A percentile compares a stretch with the other conserved stretches of the same genome.
These are phyloP conservation scores for Collariella sp. DNA, from an alignment of 495 filamentous ascomycete genomes.

Conservation along the genomic window DNA sequence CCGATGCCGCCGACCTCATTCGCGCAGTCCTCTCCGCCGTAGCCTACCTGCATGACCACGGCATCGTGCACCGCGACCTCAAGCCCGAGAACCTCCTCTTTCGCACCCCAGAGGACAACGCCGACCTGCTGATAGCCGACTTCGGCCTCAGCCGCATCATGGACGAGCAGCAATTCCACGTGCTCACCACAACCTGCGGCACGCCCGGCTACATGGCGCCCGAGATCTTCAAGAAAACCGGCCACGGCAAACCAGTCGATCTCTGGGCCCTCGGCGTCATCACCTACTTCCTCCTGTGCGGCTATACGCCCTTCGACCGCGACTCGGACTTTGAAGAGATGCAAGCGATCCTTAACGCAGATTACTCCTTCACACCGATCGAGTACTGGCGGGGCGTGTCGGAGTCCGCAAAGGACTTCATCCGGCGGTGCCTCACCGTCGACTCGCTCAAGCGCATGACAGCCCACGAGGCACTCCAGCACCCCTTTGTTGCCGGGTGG, in stretches of 20 bases:
- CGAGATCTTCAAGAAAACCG: conserved; percentile 82
- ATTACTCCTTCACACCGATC: conserved; percentile 90
- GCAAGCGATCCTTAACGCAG: conserved; percentile 93
- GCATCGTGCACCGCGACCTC: conserved; percentile 85
- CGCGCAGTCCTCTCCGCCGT: conserved; percentile 94
- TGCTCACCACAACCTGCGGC: conserved; percentile 93
- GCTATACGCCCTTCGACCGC: conserved; percentile 96
- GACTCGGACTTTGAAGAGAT: conserved; percentile 98
- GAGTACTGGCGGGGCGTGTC: conserved; percentile 96
- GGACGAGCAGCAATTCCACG: conserved; percentile 98
- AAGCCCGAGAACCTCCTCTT: conserved; percentile 74
- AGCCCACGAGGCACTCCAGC: conserved; percentile 85
- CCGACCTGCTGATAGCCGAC: conserved; percentile 89
- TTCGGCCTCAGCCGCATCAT: conserved; percentile 93
- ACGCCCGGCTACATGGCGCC: conserved; percentile 98
- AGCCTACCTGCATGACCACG: conserved; percentile 95
- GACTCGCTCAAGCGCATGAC: conserved; percentile 82
- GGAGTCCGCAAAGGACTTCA: conserved; percentile 79
- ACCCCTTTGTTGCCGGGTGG: conserved; percentile 71
- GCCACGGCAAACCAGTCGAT: conserved; percentile 85
- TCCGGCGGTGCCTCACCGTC: conserved; percentile 72
- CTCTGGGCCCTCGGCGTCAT: conserved; percentile 97
- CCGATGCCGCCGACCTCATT: conserved; percentile 90
- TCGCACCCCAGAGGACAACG: conserved; percentile 72
- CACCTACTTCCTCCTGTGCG: conserved; percentile 94